These are phyloP conservation scores for Trematosphaeria pertusa DNA, from an alignment of 2,329 filamentous ascomycete species.

Conservation along the genomic window DNA sequence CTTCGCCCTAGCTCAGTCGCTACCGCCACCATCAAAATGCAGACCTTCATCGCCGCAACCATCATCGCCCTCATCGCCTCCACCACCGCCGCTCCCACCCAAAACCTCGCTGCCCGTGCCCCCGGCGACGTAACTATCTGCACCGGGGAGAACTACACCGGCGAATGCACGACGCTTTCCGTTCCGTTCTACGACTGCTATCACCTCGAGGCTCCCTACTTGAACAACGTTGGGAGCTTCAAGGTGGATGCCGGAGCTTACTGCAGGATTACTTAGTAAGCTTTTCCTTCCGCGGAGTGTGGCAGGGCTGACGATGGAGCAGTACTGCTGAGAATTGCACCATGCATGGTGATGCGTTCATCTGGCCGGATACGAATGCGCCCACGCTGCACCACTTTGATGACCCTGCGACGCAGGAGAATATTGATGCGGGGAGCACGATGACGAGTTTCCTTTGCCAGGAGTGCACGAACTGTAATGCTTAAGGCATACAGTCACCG, in stretches of 20 bases:
- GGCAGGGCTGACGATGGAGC: no score
- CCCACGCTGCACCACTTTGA: conserved; percentile 16
- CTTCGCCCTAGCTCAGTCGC: neutral
- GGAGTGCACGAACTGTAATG: conserved; percentile 11
- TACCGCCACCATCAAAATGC: conserved; percentile 17
- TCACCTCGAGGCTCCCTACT: conserved; percentile 7
- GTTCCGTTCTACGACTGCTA: conserved; percentile 17
- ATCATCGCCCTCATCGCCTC: conserved; percentile 18
- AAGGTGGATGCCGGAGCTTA: conserved; percentile 15
- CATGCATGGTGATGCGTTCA: conserved; percentile 25
- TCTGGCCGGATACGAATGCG: conserved; percentile 15
- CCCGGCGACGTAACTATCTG: conserved; percentile 17
- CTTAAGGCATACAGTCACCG: neutral
- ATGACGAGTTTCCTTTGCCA: conserved; percentile 26
- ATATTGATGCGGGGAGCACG: conserved; percentile 17
- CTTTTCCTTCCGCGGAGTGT: neutral
- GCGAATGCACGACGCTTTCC: conserved; percentile 12
- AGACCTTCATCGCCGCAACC: conserved; percentile 17
- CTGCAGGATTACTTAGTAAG: conserved; percentile 32
- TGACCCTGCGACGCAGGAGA: conserved; percentile 12
- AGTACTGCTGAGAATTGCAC: conserved; percentile 26
- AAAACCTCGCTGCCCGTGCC: conserved; percentile 8
- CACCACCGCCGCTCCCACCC: conserved; percentile 16
- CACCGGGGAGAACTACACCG: conserved; percentile 19
- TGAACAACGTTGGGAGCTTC: conserved; percentile 22